Evolutionary conservation across 106 monocot species (phyloP).

Genomic region (Amphibolis antarctica): DNA sequence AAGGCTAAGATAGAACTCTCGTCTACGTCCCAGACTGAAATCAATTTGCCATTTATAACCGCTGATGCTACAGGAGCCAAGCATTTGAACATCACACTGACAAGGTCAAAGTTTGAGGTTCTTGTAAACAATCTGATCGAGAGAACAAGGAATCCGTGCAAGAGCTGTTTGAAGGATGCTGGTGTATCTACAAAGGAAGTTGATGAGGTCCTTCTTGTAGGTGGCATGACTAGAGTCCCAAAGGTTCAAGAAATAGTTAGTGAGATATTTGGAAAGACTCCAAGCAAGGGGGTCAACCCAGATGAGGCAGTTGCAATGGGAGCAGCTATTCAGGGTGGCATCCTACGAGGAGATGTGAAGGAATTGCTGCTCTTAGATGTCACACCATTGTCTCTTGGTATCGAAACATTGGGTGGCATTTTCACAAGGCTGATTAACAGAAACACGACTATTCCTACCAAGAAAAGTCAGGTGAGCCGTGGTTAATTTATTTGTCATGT

Average conservation of each 20-base stretch:
- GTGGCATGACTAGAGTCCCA: conserved; percentile 58
- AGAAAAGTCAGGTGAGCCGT: conserved; percentile 15
- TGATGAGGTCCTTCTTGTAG: conserved; percentile 59
- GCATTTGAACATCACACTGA: conserved; percentile 42
- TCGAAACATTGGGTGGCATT: conserved; percentile 20
- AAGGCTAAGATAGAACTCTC: conserved; percentile 87
- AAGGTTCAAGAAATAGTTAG: conserved; percentile 24
- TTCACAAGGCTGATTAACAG: conserved; percentile 19
- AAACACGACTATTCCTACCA: conserved; percentile 20
- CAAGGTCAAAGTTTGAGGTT: conserved; percentile 47
- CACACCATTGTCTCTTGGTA: conserved; percentile 20
- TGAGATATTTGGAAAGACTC: conserved; percentile 14
- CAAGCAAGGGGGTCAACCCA: conserved; percentile 17
- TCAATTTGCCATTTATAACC: conserved; percentile 43
- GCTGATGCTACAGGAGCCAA: conserved; percentile 46
- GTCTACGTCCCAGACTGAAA: conserved; percentile 72
- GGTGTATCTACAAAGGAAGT: conserved; percentile 32
- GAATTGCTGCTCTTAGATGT: conserved; percentile 16
- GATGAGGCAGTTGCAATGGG: conserved; percentile 21
- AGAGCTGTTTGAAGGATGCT: conserved; percentile 52
- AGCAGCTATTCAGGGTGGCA: conserved; percentile 16
- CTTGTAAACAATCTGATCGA: conserved; percentile 39
- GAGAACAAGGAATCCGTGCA: conserved; percentile 34
- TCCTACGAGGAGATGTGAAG: conserved; percentile 15
- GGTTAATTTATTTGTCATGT: too few species aligned